Evolutionary conservation across 352 stramenopile genomes (phyloP).

Genomic region (Albugo candida): DNA sequence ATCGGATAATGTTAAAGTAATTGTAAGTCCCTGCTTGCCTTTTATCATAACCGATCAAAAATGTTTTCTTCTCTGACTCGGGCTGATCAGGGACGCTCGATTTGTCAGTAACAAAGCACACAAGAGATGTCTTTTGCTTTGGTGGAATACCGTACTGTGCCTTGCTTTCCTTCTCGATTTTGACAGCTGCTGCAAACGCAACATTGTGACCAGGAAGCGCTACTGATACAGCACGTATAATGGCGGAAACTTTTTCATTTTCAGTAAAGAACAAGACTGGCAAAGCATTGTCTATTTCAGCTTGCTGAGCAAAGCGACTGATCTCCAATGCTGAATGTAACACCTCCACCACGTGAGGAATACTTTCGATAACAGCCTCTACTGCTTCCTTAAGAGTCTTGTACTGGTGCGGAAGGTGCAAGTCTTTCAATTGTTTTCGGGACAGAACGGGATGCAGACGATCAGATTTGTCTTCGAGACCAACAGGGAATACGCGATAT

Average conservation of each 20-base stretch:
- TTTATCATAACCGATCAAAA: constrained; percentile 57
- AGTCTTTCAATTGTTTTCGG: constrained; percentile 13
- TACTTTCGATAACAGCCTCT: constrained; percentile 18
- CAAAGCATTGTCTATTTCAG: constrained; percentile 17
- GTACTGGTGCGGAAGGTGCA: constrained; percentile 20
- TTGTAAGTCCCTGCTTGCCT: constrained; percentile 37
- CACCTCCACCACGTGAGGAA: constrained; percentile 24
- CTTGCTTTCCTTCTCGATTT: constrained; percentile 34
- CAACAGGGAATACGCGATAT: constrained; percentile 31
- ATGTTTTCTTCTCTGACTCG: constrained; percentile 12
- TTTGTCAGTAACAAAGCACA: constrained; percentile 25
- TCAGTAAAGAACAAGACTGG: constrained; percentile 41
- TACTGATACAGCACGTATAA: constrained; percentile 38
- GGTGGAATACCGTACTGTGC: constrained; percentile 31
- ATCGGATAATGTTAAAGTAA: constrained; percentile 49
- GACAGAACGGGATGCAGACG: constrained; percentile 6
- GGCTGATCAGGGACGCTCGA: constrained; percentile 8
- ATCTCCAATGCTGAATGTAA: constrained; percentile 30
- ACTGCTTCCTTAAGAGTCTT: constrained; percentile 25
- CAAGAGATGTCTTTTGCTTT: constrained; percentile 17
- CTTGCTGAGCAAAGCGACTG: constrained; percentile 29
- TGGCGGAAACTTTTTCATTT: constrained; percentile 23
- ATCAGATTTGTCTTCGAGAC: background rate
- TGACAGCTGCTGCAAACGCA: constrained; percentile 24
- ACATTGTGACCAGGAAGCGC: constrained; percentile 37